A percentile compares a stretch with the other conserved stretches of the same genome.
phyloP scores from a whole-genome alignment of 805 yeast species.

The Candida michaelii region DNA sequence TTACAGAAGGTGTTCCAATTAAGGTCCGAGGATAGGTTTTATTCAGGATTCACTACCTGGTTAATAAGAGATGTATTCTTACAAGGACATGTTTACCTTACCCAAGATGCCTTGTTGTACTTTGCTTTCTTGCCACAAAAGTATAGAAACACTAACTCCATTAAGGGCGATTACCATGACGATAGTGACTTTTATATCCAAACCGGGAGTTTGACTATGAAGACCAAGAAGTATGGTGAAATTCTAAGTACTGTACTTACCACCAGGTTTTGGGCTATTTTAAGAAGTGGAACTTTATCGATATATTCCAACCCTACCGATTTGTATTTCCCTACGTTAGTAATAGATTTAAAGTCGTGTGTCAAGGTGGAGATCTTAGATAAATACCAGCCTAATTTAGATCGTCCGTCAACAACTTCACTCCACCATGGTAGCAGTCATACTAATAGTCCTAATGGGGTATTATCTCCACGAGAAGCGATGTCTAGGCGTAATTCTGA shows the following conservation, averaged over 20 bases:
- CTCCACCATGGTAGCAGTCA: neutral
- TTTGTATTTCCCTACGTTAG: slow-evolving; percentile 76
- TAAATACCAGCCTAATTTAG: slow-evolving; percentile 26
- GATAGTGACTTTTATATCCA: slow-evolving; percentile 29
- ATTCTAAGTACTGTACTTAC: slow-evolving; percentile 33
- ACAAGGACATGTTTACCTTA: slow-evolving; percentile 82
- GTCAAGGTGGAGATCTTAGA: slow-evolving; percentile 54
- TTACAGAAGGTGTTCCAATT: slow-evolving; percentile 41
- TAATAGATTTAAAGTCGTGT: slow-evolving; percentile 70
- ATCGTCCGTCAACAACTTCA: slow-evolving; percentile 1
- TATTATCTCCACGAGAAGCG: slow-evolving; percentile 11
- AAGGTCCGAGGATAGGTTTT: slow-evolving; percentile 53
- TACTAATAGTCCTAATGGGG: slow-evolving; percentile 9
- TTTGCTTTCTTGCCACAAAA: slow-evolving; percentile 70
- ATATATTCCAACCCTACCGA: slow-evolving; percentile 73
- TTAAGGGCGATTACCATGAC: slow-evolving; percentile 15
- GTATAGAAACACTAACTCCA: neutral
- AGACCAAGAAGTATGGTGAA: slow-evolving; percentile 40
- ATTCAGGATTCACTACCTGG: slow-evolving; percentile 75
- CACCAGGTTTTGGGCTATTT: slow-evolving; percentile 75
- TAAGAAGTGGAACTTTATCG: slow-evolving; percentile 66
- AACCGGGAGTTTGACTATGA: slow-evolving; percentile 39
- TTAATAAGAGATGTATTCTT: slow-evolving; percentile 74
- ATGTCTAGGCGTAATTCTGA: slow-evolving; percentile 13
- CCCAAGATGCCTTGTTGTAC: slow-evolving; percentile 63